Evolutionary conservation across 805 yeast species (phyloP).

Genomic region (Isabelozyma rhagii): DNA sequence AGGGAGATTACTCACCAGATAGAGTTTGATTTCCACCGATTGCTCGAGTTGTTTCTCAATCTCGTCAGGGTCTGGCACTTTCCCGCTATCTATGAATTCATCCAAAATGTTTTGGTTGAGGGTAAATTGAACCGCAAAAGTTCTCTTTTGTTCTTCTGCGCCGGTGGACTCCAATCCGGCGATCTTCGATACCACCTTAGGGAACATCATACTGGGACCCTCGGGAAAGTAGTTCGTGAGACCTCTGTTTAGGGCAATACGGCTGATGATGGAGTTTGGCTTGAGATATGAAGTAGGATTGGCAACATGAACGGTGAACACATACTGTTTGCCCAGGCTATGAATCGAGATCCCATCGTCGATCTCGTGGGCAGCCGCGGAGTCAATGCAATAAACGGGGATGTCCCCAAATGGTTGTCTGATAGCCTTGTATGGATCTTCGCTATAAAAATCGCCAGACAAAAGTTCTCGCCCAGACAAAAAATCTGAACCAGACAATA

Average conservation of each 20-base stretch:
- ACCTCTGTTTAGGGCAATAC: constrained; percentile 58
- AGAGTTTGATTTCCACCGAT: constrained; percentile 19
- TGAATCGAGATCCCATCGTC: constrained; percentile 87
- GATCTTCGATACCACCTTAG: constrained; percentile 46
- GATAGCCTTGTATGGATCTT: constrained; percentile 25
- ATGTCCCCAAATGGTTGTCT: constrained; percentile 43
- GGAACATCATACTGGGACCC: constrained; percentile 66
- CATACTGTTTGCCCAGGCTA: constrained; percentile 22
- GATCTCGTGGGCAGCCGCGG: constrained; percentile 76
- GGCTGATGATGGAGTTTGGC: constrained; percentile 38
- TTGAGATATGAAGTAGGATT: constrained; percentile 73
- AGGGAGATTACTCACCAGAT: constrained; percentile 27
- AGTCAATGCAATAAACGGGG: constrained; percentile 80
- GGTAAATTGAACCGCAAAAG: constrained; percentile 34
- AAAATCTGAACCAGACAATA: constrained; percentile 2
- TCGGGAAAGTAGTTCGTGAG: constrained; percentile 75
- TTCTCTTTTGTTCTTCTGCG: constrained; percentile 29
- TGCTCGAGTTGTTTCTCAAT: constrained; percentile 9
- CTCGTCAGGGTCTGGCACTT: constrained; percentile 4
- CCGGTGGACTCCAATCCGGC: constrained; percentile 47
- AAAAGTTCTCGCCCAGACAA: constrained; percentile 1
- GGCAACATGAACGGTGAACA: constrained; percentile 74
- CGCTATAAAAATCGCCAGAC: constrained; percentile 17
- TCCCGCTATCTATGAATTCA: constrained; percentile 8
- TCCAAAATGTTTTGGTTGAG: constrained; percentile 17